A percentile compares a stretch with the other conserved stretches of the same genome.
These are phyloP conservation scores for Spathaspora jeffriesii DNA, from an alignment of 1,139 yeast genomes.

Conservation along the genomic window DNA sequence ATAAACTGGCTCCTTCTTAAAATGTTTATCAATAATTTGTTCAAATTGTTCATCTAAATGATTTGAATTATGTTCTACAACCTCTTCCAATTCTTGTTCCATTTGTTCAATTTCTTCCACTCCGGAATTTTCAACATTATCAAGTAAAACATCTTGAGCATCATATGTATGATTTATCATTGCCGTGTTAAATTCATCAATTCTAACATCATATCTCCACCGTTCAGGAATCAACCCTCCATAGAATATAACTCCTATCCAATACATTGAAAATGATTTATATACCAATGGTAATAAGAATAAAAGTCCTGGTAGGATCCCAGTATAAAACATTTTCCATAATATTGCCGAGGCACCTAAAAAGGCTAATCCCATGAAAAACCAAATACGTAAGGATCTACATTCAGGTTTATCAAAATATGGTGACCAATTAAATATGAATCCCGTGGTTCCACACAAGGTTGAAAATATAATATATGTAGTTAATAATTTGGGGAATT, in stretches of 20 bases:
- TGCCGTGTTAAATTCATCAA: constrained; percentile 35
- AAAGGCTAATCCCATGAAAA: constrained; percentile 77
- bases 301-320: constrained; percentile 48
- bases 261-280: constrained; percentile 72
- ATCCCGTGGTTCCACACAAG: constrained; percentile 70
- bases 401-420: constrained; percentile 86
- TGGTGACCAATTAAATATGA: constrained; percentile 87
- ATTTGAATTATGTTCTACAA: constrained; percentile 13
- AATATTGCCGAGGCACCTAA: constrained; percentile 71
- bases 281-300: constrained; percentile 63
- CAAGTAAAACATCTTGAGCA: constrained; percentile 35
- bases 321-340: constrained; percentile 58
- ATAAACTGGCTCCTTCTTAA: constrained; percentile 48
- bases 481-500: constrained; percentile 50
- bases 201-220: constrained; percentile 68
- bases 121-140: constrained; percentile 38
- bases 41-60: constrained; percentile 22
- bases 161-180: constrained; percentile 27
- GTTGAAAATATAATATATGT: constrained; percentile 62
- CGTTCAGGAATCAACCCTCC: constrained; percentile 91
- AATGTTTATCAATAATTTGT: constrained; percentile 49
- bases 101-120: constrained; percentile 49
- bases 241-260: constrained; percentile 82
- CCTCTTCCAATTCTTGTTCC: constrained; percentile 29
- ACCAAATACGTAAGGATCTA: constrained; percentile 76